Evolutionary conservation across 345 rosid species (phyloP), one percentile per base, ranked within the genome.

Genomic region (Hirschfeldia incana): DNA sequence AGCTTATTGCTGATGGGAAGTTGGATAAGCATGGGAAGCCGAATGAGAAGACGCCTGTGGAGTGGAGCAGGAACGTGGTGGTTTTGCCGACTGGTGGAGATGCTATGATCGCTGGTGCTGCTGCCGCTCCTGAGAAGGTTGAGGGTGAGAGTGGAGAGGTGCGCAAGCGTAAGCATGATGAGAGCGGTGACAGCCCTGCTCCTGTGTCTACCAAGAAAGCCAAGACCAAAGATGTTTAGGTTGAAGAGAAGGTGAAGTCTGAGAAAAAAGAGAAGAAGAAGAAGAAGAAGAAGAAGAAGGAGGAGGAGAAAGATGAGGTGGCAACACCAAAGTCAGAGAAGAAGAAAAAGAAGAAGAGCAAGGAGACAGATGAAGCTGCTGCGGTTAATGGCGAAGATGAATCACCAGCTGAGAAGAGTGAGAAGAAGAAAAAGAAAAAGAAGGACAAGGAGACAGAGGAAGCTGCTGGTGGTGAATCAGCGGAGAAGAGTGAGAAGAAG

Each of bases 1-100:
- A 89, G 78, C 76, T 94, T 72, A 86, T 94, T 73, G 82, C 87
- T 1, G 94, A 91, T 6, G 98, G 98, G 55, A 94, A 86, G 65
- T 66, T 94, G 85, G 93, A 89, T 80, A 94, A 94, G 86, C 97
- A 86, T 12, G 98, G 98, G 67, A 94, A 88, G 84, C 90, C 97
- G 0, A 94, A 86, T 74, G 94, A 86, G 78, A 87, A 82, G 13
- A 89, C 94, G n/a, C 97, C 97, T 5, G 64, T 64, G 4, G 98
- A 94, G 76, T 94, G 97, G 97, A 12, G 70, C 73, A 87, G 98
- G 84, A 92, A 94, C 69, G 83, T 89, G 68, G 82, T 89, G 69
- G 86, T 86, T 57, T 78, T 94, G 80, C 92, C 97, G 28, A 11
- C 88, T 0, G 97, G 97, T 62, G 94, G 89, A 12, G 97, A 92